Evolutionary conservation across 2,329 filamentous ascomycete species (phyloP), one percentile per base, ranked within the genome.

Genomic region (Gremmenia infestans): DNA sequence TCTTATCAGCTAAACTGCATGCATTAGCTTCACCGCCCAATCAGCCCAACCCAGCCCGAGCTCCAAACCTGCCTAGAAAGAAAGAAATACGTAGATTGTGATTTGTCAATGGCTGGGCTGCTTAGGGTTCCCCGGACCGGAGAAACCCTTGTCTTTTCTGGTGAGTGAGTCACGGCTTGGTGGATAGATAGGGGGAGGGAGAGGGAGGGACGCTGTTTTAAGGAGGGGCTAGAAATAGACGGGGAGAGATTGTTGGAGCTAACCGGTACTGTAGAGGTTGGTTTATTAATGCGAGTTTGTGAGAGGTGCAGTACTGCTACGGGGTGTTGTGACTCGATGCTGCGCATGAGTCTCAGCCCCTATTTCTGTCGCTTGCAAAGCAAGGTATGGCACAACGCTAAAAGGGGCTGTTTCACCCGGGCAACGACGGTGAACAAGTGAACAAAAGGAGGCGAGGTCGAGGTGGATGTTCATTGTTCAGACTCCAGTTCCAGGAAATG

Each of bases 401-500:
- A 45, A 4, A 7, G n/a, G 22, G 17, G 19, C 12, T 11, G 19
- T 17, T 22, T 45, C 19, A 14, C 45, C 47, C 49, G 39, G 50
- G 17, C 46, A 56, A 56, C 50, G 32, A 25, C 19, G 35, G 19
- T 23, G 45, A 36, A 39, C 43, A 28, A 40, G 43, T 45, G 28
- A 19, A 25, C 15, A 35, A 28, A 48, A 40, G 40, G 40, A 46
- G 14, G 53, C 14, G 40, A 23, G 25, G 22, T 47, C 9, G 28
- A 32, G 28, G 28, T 32, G 28, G 2, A 11, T 22, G 32, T 32
- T 42, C 17, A 17, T 28, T 12, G 23, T 48, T 69, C 72, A 87
- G 48, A 87, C 74, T 17, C 89, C 89, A 23, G 95, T 97, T 23
- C 92, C 92, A 0, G 95, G 94, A 68, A 99, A 99, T 2, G 94